Base-by-base conservation (phyloP, 345 rosid genomes). In the Aquilaria sinensis region DNA sequence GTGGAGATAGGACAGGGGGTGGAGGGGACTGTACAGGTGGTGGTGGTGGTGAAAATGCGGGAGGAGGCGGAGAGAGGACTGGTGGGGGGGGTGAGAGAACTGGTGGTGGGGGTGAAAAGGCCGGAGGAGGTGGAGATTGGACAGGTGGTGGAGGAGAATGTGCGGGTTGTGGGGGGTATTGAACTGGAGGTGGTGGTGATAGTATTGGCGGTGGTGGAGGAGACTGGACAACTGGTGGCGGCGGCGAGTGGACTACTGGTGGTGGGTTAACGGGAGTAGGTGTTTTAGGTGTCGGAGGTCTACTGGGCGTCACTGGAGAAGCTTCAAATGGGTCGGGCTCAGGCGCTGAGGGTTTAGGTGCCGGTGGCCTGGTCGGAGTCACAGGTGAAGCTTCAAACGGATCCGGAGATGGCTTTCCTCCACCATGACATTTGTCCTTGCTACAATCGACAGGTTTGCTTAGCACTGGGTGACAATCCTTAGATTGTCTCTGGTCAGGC, bases 401-500 rank as follows among this genome's bases (percentile, higher is more conserved):
- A 43, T 55, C 47, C 5, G 68, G 31, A 1, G 72, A 49, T 45
- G 61, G 53, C 41, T 6, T 65, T 30, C 58, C 49, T 62, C 76
- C 77, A 48, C 72, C 78, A 15, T 68, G 58, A n/a, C 87, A 82
- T 47, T 67, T 61, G 30, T 78, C 84, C 67, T 80, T 81, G 73
- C 84, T 88, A 55, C 97, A 91, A 68, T 91, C 96, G 2, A 88
- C 83, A 0, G 86, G 88, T 8, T 62, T 65, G 29, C 71, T 83
- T 48, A 81, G 74, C 53, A 84, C 81, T 0, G 82, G 78, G 10
- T 70, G 32, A 58, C 96, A 91, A 56, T 49, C 62, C 48, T 64
- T 76, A 0, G 70, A 34, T 0, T 71, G 34, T 61, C 73, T 78
- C 67, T 88, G 97, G 1, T 54, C 54, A 13, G 85, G 81, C 63